Evolutionary conservation across 305 asterid species (phyloP).

Genomic region (Andrographis paniculata): DNA sequence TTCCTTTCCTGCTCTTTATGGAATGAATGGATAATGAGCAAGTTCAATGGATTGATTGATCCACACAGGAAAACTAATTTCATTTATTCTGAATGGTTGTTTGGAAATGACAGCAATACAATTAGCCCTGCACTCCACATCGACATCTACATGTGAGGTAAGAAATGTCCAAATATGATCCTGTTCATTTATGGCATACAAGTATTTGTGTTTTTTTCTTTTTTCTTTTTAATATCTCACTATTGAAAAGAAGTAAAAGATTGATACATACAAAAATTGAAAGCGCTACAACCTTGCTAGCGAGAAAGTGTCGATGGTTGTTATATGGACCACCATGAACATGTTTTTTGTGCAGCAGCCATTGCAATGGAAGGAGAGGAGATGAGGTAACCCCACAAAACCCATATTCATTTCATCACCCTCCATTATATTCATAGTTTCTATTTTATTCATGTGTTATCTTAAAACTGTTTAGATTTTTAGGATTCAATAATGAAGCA

Average conservation of each 20-base stretch:
- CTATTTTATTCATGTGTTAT: background rate
- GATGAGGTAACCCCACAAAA: background rate
- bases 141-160: background rate
- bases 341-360: background rate
- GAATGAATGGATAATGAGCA: background rate
- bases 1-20: no score
- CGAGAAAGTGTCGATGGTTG: background rate
- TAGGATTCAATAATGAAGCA: background rate
- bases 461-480: background rate
- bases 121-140: no score
- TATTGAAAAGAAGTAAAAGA: no score
- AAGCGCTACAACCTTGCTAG: no score
- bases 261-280: no score
- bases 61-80: background rate
- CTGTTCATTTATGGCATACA: background rate
- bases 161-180: background rate
- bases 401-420: no score
- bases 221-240: no score
- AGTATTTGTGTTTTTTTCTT: no score
- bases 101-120: background rate
- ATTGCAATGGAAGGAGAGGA: background rate
- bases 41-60: background rate
- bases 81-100: background rate
- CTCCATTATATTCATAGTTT: background rate
- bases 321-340: conserved; percentile 20